Conservation (phyloP, 441 rosid genomes). For the Gossypium trilobum region DNA sequence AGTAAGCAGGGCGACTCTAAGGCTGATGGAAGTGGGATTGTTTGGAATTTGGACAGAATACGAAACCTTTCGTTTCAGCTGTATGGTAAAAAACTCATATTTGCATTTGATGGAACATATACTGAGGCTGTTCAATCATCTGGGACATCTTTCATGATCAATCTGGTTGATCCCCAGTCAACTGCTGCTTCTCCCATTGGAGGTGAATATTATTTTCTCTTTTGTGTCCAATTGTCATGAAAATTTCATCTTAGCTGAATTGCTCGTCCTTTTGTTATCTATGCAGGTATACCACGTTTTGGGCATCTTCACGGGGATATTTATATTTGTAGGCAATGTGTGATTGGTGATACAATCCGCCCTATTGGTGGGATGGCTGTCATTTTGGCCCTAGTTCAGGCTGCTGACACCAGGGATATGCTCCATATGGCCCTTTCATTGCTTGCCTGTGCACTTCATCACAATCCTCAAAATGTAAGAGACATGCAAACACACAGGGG, state of each 20-base stretch:
- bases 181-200: constrained; percentile 99
- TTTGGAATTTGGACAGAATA: constrained; percentile 94
- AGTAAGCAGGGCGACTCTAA: constrained; percentile 68
- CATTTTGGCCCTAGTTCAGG: constrained; percentile 89
- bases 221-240: not conserved
- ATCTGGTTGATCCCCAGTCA: constrained; percentile 96
- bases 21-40: constrained; percentile 97
- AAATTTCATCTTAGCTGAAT: not conserved
- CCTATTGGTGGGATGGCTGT: constrained; percentile 91
- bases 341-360: constrained; percentile 87
- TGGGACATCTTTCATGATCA: constrained; percentile 79
- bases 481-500: constrained; percentile 98
- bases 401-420: constrained; percentile 92
- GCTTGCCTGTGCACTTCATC: constrained; percentile 91
- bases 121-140: constrained; percentile 74
- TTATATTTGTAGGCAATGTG: constrained; percentile 74
- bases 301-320: constrained; percentile 88
- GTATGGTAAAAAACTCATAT: constrained; percentile 94
- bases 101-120: constrained; percentile 97
- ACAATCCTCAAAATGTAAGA: constrained; percentile 87
- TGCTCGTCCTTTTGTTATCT: not conserved
- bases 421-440: constrained; percentile 94
- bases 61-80: constrained; percentile 83
- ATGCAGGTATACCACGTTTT: constrained; percentile 87
- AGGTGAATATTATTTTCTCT: constrained; percentile 38